A percentile compares a stretch with the other conserved stretches of the same genome.
Evolutionary conservation across 345 rosid genomes (phyloP).

Genomic region (Arabis alpina): DNA sequence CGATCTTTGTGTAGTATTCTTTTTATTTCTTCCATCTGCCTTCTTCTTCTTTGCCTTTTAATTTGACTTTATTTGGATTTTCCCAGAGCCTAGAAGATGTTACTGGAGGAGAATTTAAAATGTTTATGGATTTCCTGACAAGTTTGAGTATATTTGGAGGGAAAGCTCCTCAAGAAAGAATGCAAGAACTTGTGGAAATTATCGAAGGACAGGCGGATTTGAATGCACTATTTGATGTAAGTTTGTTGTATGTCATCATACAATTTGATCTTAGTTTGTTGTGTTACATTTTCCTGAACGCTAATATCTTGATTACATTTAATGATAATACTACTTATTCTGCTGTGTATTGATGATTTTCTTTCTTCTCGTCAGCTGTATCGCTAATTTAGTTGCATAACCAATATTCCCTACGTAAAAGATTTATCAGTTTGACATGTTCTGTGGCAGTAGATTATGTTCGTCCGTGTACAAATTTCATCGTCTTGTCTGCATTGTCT

Average conservation of each 20-base stretch:
- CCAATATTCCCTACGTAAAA: neutral
- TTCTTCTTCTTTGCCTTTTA: conserved; percentile 10
- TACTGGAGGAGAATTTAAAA: conserved; percentile 94
- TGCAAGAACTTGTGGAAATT: conserved; percentile 88
- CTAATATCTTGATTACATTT: conserved; percentile 14
- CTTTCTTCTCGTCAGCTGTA: conserved; percentile 14
- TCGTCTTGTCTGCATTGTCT: neutral
- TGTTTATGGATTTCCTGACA: conserved; percentile 98
- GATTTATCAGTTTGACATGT: conserved; percentile 4
- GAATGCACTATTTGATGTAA: conserved; percentile 86
- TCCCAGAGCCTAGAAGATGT: conserved; percentile 93
- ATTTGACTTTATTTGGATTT: conserved; percentile 15
- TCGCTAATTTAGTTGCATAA: neutral
- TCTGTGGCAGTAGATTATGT: conserved; percentile 13
- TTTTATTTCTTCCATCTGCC: conserved; percentile 16
- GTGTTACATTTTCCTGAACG: conserved; percentile 12
- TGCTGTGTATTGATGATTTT: neutral
- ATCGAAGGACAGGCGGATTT: conserved; percentile 98
- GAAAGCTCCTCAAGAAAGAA: conserved; percentile 89
- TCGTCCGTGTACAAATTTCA: neutral
- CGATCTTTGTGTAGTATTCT: conserved; percentile 1
- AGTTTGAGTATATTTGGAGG: conserved; percentile 90
- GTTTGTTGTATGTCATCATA: conserved; percentile 33
- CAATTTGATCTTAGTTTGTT: conserved; percentile 58
- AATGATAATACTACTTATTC: neutral